These are phyloP conservation scores for Backusella mclennaniae DNA, from an alignment of 192 early-diverging fungal genomes.

Conservation along the genomic window DNA sequence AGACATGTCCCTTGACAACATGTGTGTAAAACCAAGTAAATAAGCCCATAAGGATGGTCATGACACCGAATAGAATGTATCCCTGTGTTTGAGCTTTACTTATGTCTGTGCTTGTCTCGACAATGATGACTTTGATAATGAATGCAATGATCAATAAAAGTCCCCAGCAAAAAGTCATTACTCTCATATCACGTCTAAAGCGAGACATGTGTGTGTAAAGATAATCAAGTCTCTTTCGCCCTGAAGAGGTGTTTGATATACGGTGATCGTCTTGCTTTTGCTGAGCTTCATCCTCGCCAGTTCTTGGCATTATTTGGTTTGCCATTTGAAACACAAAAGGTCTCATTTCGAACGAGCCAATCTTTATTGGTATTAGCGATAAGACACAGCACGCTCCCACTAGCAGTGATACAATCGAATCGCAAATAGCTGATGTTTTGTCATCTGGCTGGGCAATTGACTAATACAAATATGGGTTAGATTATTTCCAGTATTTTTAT, in stretches of 20 bases:
- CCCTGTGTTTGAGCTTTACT: not conserved
- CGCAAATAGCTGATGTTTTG: constrained; percentile 23
- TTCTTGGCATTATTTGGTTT: constrained; percentile 32
- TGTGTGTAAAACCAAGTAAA: constrained; percentile 30
- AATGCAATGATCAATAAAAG: constrained; percentile 25
- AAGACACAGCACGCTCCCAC: constrained; percentile 29
- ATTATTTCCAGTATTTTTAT: not conserved
- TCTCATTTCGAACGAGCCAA: constrained; percentile 21
- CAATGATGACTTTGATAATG: constrained; percentile 33
- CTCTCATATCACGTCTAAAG: constrained; percentile 34
- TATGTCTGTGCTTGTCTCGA: constrained; percentile 18
- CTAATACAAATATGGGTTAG: constrained; percentile 10
- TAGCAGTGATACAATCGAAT: constrained; percentile 26
- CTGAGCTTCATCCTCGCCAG: constrained; percentile 3
- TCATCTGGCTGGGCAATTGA: constrained; percentile 35
- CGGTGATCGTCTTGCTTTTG: constrained; percentile 19
- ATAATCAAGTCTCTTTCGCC: constrained; percentile 17
- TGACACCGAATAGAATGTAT: constrained; percentile 17
- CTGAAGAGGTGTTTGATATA: not conserved
- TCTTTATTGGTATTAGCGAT: constrained; percentile 24
- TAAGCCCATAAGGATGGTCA: not conserved
- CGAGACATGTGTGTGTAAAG: constrained; percentile 27
- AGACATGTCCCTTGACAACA: constrained; percentile 20
- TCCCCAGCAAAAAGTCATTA: constrained; percentile 36
- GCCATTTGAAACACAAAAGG: constrained; percentile 35